phyloP scores from a whole-genome alignment of 495 filamentous ascomycete species.

The Aspergillus carlsbadensis region DNA sequence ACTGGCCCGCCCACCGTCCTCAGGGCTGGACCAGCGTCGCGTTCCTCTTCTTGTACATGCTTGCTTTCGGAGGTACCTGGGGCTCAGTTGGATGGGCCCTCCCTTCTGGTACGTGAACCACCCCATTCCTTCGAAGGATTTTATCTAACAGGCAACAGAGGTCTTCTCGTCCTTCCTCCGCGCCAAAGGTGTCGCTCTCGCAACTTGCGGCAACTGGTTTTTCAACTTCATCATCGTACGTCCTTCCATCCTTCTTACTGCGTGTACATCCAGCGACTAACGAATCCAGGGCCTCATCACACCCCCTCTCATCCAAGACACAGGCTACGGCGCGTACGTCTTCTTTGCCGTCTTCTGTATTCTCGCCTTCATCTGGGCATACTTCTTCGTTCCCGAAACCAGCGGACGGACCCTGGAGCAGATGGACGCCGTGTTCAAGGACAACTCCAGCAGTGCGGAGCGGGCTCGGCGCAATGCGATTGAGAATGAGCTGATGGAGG shows the following conservation, averaged over 20 bases:
- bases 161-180: constrained; percentile 52
- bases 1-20: constrained; percentile 44
- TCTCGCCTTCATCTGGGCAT: constrained; percentile 52
- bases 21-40: constrained; percentile 51
- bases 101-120: constrained; percentile 30
- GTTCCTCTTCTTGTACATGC: constrained; percentile 48
- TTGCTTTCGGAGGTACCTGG: constrained; percentile 49
- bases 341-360: constrained; percentile 61
- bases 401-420: constrained; percentile 59
- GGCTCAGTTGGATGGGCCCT: constrained; percentile 48
- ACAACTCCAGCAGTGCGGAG: constrained; percentile 42
- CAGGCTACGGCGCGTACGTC: constrained; percentile 53
- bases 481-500: constrained; percentile 33
- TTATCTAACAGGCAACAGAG: constrained; percentile 24
- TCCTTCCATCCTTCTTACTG: background rate
- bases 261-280: background rate
- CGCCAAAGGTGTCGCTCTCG: constrained; percentile 52
- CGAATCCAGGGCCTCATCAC: constrained; percentile 45
- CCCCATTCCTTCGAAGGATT: background rate
- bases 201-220: constrained; percentile 55
- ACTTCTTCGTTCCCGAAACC: constrained; percentile 56
- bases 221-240: constrained; percentile 57
- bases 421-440: constrained; percentile 54
- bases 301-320: constrained; percentile 53
- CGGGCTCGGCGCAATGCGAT: constrained; percentile 36